phyloP scores from a whole-genome alignment of 2,329 filamentous ascomycete species.

The Colletotrichum spinosum region DNA sequence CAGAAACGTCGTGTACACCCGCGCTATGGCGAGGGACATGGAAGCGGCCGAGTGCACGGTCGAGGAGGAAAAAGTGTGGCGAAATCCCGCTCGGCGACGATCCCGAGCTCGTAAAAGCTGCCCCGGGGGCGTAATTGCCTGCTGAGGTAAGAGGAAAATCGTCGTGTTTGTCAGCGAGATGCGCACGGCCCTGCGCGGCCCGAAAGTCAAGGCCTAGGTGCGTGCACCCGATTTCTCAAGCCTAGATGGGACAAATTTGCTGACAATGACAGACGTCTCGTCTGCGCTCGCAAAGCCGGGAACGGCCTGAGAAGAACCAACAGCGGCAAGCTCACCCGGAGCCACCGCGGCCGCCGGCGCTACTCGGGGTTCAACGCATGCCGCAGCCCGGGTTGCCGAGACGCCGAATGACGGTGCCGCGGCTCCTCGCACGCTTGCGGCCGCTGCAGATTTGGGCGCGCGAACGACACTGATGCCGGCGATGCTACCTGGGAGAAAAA shows the following conservation, averaged over 20 bases:
- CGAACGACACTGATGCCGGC: neutral
- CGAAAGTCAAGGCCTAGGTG: too few relatives aligned
- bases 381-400: neutral
- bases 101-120: slow-evolving; percentile 31
- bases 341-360: neutral
- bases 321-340: neutral
- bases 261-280: slow-evolving; percentile 1
- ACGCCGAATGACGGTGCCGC: too few relatives aligned
- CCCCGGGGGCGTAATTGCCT: neutral
- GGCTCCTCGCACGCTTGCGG: too few relatives aligned
- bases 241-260: neutral
- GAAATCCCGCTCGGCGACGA: slow-evolving; percentile 33
- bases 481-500: neutral
- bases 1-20: slow-evolving; percentile 37
- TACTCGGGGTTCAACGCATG: neutral
- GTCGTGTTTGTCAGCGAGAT: too few relatives aligned
- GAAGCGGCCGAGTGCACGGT: slow-evolving; percentile 40
- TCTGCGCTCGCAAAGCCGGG: slow-evolving; percentile 22
- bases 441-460: too few relatives aligned
- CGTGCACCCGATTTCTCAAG: neutral
- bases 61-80: slow-evolving; percentile 28
- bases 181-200: too few relatives aligned
- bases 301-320: neutral
- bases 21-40: slow-evolving; percentile 38
- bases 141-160: too few relatives aligned